Evolutionary conservation across 2,329 filamentous ascomycete genomes (phyloP).

Genomic region (Daldinia sp.): DNA sequence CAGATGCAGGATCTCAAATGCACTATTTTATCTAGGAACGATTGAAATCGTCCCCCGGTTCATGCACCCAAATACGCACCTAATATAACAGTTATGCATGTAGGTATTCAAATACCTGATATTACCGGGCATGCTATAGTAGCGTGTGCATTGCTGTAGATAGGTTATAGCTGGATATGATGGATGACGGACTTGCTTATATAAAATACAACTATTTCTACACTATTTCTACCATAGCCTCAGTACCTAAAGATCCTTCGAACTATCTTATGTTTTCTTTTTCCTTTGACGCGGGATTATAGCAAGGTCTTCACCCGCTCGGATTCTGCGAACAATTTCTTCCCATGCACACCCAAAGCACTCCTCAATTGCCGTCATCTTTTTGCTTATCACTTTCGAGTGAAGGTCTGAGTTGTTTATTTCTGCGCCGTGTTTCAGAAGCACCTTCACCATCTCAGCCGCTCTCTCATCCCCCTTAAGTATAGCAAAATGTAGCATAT

Average conservation of each 20-base stretch:
- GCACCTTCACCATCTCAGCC: constrained; percentile 17
- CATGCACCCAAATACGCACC: not conserved
- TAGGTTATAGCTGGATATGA: too few relatives aligned
- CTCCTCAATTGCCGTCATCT: constrained; percentile 12
- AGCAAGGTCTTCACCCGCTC: constrained; percentile 26
- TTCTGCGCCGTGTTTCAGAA: constrained; percentile 20
- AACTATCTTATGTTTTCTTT: not conserved
- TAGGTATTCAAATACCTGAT: not conserved
- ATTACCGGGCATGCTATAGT: too few relatives aligned
- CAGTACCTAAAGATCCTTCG: not conserved
- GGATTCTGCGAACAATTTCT: constrained; percentile 20
- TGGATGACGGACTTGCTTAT: too few relatives aligned
- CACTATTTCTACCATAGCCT: not conserved
- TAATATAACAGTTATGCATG: not conserved
- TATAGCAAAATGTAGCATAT: not conserved
- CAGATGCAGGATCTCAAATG: not conserved
- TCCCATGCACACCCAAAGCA: constrained; percentile 19
- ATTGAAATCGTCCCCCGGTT: not conserved
- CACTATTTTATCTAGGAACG: not conserved
- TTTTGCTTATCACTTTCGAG: not conserved
- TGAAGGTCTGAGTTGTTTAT: not conserved
- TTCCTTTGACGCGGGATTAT: not conserved
- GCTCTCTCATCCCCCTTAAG: not conserved
- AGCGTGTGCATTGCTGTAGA: too few relatives aligned
- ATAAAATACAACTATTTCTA: too few relatives aligned